Evolutionary conservation across 768 basidiomycete species (phyloP).

Genomic region (Mycena vulgaris): DNA sequence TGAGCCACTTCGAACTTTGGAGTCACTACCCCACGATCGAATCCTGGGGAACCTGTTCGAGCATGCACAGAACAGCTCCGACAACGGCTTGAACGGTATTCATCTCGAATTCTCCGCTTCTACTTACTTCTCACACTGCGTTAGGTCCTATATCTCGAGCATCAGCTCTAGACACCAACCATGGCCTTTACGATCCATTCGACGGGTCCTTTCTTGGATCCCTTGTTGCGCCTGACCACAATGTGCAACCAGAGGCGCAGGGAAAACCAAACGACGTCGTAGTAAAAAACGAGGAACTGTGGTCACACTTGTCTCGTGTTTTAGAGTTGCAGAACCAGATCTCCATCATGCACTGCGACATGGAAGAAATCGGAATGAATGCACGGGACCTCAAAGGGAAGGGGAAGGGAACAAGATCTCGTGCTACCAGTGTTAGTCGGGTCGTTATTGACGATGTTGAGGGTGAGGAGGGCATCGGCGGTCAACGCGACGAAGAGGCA

Average conservation of each 20-base stretch:
- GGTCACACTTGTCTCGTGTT: constrained; percentile 79
- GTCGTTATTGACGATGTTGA: constrained; percentile 54
- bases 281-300: constrained; percentile 66
- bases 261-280: constrained; percentile 33
- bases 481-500: constrained; percentile 67
- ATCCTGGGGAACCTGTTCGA: constrained; percentile 33
- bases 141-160: constrained; percentile 7
- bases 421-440: constrained; percentile 38
- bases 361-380: constrained; percentile 75
- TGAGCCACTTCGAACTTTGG: not conserved
- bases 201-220: constrained; percentile 61
- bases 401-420: constrained; percentile 46
- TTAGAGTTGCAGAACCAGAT: constrained; percentile 81
- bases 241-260: constrained; percentile 32
- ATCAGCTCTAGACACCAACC: constrained; percentile 4
- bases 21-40: constrained; percentile 26
- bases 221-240: constrained; percentile 43
- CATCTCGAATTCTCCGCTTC: constrained; percentile 18
- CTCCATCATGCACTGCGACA: constrained; percentile 79
- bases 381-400: constrained; percentile 54
- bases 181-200: constrained; percentile 62
- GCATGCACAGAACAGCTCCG: not conserved
- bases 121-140: constrained; percentile 4
- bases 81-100: constrained; percentile 24
- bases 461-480: constrained; percentile 67